These are phyloP conservation scores for Aspergillus sp. DNA, from an alignment of 2,329 filamentous ascomycete genomes.

Conservation along the genomic window DNA sequence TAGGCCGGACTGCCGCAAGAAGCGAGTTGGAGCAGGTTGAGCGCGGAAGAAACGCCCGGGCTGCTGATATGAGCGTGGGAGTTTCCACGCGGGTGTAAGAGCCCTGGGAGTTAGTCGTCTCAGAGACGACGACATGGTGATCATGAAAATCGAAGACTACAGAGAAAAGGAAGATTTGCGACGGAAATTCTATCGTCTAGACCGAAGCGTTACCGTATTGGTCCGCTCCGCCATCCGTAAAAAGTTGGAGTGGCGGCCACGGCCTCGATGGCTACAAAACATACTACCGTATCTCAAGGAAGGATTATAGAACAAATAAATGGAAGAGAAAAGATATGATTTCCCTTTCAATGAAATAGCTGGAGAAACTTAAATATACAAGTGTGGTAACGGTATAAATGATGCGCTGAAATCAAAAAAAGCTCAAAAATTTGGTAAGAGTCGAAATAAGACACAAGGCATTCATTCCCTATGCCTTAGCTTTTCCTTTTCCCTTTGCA, in stretches of 20 bases:
- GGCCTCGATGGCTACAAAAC: not conserved
- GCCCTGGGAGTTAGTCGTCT: constrained; percentile 24
- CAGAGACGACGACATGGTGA: constrained; percentile 30
- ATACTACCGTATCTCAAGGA: not conserved
- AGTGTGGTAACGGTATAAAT: not conserved
- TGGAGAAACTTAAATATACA: not conserved
- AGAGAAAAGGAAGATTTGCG: not conserved
- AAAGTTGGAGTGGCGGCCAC: constrained; percentile 18
- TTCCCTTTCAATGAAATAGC: not conserved
- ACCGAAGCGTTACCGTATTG: constrained; percentile 14
- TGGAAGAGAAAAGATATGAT: not conserved
- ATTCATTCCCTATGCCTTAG: constrained; percentile 27
- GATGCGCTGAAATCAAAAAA: constrained; percentile 3
- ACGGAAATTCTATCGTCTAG: not conserved
- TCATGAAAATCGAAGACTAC: constrained; percentile 1
- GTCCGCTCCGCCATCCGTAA: constrained; percentile 18
- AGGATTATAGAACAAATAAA: not conserved
- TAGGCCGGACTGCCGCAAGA: constrained; percentile 7
- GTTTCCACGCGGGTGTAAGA: constrained; percentile 5
- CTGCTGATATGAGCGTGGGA: not conserved
- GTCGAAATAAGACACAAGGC: not conserved
- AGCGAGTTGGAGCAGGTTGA: constrained; percentile 3
- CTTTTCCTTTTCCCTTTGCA: constrained; percentile 37
- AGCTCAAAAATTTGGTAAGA: constrained; percentile 5
- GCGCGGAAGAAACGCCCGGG: not conserved